These are phyloP conservation scores for Cercospora brassicicola DNA, from an alignment of 2,329 filamentous ascomycete species.

Conservation along the genomic window DNA sequence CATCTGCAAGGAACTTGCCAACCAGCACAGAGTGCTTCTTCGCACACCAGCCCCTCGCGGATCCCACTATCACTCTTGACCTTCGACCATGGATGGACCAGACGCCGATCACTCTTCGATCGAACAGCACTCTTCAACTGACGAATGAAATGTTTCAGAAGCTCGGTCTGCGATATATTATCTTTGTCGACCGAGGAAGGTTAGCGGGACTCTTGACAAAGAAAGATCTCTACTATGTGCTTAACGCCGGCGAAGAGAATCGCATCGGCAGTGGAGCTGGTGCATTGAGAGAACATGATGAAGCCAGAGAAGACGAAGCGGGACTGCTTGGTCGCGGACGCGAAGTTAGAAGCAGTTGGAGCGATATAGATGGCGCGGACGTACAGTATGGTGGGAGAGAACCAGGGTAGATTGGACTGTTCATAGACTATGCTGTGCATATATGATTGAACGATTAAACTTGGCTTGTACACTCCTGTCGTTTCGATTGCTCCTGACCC, in stretches of 20 bases:
- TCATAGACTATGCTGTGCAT: neutral
- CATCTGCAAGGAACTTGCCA: constrained; percentile 59
- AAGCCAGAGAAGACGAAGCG: constrained; percentile 43
- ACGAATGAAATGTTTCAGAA: constrained; percentile 92
- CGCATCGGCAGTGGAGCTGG: constrained; percentile 37
- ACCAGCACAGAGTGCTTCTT: constrained; percentile 80
- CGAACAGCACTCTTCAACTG: constrained; percentile 74
- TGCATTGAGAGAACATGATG: constrained; percentile 40
- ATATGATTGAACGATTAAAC: neutral
- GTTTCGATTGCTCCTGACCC: no score
- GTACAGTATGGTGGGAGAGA: neutral
- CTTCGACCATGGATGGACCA: constrained; percentile 98
- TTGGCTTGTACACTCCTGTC: neutral
- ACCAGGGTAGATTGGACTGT: neutral
- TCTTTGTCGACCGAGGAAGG: constrained; percentile 79
- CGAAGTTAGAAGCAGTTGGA: neutral
- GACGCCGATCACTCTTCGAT: constrained; percentile 87
- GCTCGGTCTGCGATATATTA: constrained; percentile 82
- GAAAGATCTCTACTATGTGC: constrained; percentile 93
- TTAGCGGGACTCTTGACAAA: constrained; percentile 88
- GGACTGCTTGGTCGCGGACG: constrained; percentile 38
- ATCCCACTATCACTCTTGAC: constrained; percentile 76
- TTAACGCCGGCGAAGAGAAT: constrained; percentile 65
- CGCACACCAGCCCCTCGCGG: constrained; percentile 75
- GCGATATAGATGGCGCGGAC: neutral